Percentiles rank a stretch among this genome's conserved stretches.
Conservation (phyloP, 805 yeast species). For the Yamadazyma takamatsuzukensis region DNA sequence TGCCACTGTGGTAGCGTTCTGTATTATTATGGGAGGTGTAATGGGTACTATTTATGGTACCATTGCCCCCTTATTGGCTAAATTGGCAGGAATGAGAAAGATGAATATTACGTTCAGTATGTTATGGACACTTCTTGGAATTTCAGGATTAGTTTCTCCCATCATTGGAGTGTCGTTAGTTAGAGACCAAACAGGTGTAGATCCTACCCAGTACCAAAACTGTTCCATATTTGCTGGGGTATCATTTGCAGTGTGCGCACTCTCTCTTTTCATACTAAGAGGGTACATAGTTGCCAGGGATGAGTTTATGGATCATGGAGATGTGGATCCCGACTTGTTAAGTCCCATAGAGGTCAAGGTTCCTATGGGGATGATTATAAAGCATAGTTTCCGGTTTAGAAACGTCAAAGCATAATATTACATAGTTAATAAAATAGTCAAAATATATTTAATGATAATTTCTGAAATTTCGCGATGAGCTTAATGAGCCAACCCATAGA, state of each 20-base stretch:
- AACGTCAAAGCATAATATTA: constrained; percentile 5
- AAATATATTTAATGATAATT: too few species aligned
- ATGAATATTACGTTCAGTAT: constrained; percentile 47
- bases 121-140: constrained; percentile 52
- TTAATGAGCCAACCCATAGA: constrained; percentile 4
- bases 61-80: constrained; percentile 47
- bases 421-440: too few species aligned
- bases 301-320: constrained; percentile 1
- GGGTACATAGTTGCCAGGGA: constrained; percentile 57
- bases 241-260: constrained; percentile 46
- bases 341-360: constrained; percentile 4
- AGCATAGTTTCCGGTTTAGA: constrained; percentile 1
- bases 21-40: constrained; percentile 48
- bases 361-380: constrained; percentile 2
- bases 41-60: constrained; percentile 65
- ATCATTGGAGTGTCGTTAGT: constrained; percentile 56
- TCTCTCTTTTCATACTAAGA: constrained; percentile 42
- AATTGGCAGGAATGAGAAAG: constrained; percentile 52
- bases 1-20: constrained; percentile 53
- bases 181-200: constrained; percentile 20
- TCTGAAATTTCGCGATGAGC: constrained; percentile 7
- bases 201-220: constrained; percentile 46
- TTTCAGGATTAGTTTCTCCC: constrained; percentile 53
- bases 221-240: constrained; percentile 60
- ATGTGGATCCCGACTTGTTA: constrained; percentile 5